phyloP scores from a whole-genome alignment of 495 filamentous ascomycete species.

The Penicillium paxilli region DNA sequence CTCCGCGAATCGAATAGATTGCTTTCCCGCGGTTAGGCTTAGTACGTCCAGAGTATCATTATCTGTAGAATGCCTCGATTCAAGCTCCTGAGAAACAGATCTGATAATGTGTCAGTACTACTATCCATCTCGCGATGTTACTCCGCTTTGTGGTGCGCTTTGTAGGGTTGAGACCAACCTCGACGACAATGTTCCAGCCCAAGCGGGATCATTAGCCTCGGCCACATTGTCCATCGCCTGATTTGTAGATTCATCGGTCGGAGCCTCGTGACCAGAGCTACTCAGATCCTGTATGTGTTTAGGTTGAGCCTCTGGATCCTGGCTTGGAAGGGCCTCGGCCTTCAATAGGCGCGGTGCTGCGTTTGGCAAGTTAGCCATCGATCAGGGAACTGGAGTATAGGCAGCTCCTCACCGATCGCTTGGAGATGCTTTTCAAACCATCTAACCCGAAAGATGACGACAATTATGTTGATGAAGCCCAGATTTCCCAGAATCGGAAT shows the following conservation, averaged over 20 bases:
- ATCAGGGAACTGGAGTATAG: not conserved
- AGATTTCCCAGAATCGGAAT: conserved; percentile 34
- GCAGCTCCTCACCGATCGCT: conserved; percentile 10
- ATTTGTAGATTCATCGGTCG: not conserved
- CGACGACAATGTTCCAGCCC: not conserved
- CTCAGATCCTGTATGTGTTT: not conserved
- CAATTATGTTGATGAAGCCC: conserved; percentile 36
- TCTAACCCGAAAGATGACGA: conserved; percentile 32
- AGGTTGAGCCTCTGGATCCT: conserved; percentile 2
- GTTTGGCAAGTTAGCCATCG: not conserved
- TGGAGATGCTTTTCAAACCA: conserved; percentile 37
- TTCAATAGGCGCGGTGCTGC: conserved; percentile 6
- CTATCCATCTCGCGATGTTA: not conserved
- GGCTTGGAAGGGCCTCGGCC: not conserved
- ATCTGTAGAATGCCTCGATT: not conserved
- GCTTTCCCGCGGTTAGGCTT: not conserved
- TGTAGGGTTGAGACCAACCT: conserved; percentile 1
- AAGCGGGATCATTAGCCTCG: not conserved
- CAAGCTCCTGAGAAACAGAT: not conserved
- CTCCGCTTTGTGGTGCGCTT: not conserved
- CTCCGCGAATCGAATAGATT: conserved; percentile 4
- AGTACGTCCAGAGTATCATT: not conserved
- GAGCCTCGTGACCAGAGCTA: not conserved
- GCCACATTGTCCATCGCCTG: not conserved
- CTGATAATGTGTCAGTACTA: conserved; percentile 2